Base-by-base conservation (phyloP, 2,329 filamentous ascomycete genomes). In the Pseudocercospora crystallina region DNA sequence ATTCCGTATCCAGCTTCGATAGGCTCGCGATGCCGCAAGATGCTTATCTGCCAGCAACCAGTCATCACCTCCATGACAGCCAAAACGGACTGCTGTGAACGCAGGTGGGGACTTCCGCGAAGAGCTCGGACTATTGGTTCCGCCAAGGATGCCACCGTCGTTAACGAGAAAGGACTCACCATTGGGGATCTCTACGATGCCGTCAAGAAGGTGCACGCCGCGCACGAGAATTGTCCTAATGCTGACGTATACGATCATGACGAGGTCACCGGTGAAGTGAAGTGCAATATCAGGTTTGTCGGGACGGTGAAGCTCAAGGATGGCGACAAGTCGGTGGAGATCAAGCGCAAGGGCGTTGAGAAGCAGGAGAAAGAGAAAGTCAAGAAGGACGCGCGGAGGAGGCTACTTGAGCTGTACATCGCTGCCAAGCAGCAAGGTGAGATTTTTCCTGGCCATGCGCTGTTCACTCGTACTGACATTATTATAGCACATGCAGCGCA, bases 131-230 rank as follows among this genome's bases (percentile, higher is more conserved):
- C 20, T 7, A 4, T 26, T 3, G 7, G 4, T 26, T 3, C 20
- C 20, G 3, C 20, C 4, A 26, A 26, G 7, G 20, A 3, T 26
- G 4, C 20, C 3, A 26, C 13, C n/a, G 45, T 48, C 14, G 8
- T 9, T 4, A 48, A 48, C 10, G 32, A 36, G 5, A 42, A 42
- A 8, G 37, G 45, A 10, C 30, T 48, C 20, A 48, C 45, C 5
- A 41, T 48, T 5, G 45, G 45, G 5, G 45, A 48, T n/a, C 45
- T 48, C n/a, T 32, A 34, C 29, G 45, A 48, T 20, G 42, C 40
- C 17, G 42, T 38, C 12, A 41, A 31, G n/a, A 30, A 41, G 31
- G 36, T 48, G 36, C 37, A 35, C 5, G 45, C 40, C 11, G 14
- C 11, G 2, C 45, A 48, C 17, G 42, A 48, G n/a, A 41, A 31